Percentiles rank a stretch among this genome's conserved stretches.
phyloP scores from a whole-genome alignment of 2,329 filamentous ascomycete species.

The Hirsutella rhossiliensis region DNA sequence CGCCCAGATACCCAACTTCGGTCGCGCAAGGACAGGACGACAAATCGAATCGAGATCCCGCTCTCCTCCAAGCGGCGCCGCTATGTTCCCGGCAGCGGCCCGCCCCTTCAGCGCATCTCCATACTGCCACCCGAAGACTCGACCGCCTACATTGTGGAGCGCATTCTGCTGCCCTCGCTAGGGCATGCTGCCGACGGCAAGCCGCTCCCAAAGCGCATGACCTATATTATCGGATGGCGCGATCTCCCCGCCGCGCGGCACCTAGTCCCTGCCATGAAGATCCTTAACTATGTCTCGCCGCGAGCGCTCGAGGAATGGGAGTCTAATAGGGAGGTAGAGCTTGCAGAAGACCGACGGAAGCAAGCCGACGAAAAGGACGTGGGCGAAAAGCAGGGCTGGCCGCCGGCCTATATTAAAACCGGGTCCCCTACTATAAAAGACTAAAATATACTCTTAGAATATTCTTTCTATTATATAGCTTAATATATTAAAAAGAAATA shows the following conservation, averaged over 20 bases:
- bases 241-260: slow-evolving; percentile 37
- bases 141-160: slow-evolving; percentile 44
- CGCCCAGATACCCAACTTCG: background rate
- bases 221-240: slow-evolving; percentile 42
- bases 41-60: background rate
- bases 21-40: background rate
- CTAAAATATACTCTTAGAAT: too few relatives aligned
- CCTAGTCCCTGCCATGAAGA: slow-evolving; percentile 31
- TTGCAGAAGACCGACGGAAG: slow-evolving; percentile 25
- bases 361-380: slow-evolving; percentile 13
- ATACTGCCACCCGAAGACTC: slow-evolving; percentile 36
- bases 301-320: slow-evolving; percentile 45
- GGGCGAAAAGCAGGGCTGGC: slow-evolving; percentile 12
- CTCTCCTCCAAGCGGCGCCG: slow-evolving; percentile 8
- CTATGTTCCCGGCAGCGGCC: slow-evolving; percentile 35
- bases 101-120: slow-evolving; percentile 32
- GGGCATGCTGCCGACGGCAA: slow-evolving; percentile 19
- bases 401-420: slow-evolving; percentile 13
- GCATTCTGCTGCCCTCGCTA: slow-evolving; percentile 31
- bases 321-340: slow-evolving; percentile 27
- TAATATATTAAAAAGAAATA: too few relatives aligned
- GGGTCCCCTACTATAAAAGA: too few relatives aligned
- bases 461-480: too few relatives aligned
- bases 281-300: slow-evolving; percentile 48
- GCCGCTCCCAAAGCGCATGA: slow-evolving; percentile 29